Percentiles rank a stretch among this genome's conserved stretches.
phyloP scores from a whole-genome alignment of 805 yeast species.

The Saccharomycopsis babjevae region DNA sequence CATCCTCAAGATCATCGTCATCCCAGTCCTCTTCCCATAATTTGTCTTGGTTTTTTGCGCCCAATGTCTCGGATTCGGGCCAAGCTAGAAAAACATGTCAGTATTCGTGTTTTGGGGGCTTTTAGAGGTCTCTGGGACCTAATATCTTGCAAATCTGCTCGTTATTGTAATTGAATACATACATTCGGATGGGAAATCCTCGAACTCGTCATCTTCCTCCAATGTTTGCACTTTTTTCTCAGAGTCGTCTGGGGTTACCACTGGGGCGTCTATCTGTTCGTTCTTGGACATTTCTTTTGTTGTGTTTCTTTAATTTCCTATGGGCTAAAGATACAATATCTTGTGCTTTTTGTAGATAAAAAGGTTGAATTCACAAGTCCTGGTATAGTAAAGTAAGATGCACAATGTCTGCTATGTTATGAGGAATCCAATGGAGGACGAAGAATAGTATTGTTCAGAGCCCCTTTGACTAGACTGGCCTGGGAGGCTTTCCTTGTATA shows the following conservation, averaged over 20 bases:
- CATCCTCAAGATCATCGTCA: constrained; percentile 87
- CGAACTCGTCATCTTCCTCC: constrained; percentile 96
- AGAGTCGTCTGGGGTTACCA: not conserved
- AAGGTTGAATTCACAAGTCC: too few species aligned
- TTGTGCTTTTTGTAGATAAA: too few species aligned
- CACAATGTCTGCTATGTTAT: too few species aligned
- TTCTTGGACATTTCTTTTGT: constrained; percentile 10
- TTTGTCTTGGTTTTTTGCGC: constrained; percentile 41
- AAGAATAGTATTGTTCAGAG: too few species aligned
- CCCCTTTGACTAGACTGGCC: too few species aligned
- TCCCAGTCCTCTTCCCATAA: constrained; percentile 99
- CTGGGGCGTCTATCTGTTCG: constrained; percentile 1
- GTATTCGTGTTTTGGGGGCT: not conserved
- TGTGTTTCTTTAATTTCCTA: too few species aligned
- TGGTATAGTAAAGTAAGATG: too few species aligned
- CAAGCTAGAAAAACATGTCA: constrained; percentile 38
- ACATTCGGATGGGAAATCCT: constrained; percentile 87
- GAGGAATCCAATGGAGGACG: too few species aligned
- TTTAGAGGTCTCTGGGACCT: not conserved
- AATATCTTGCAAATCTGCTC: not conserved
- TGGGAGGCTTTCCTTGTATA: not conserved
- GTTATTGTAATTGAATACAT: constrained; percentile 17
- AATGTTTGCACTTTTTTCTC: constrained; percentile 44
- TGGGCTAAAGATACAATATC: too few species aligned
- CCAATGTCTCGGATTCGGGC: constrained; percentile 48